Evolutionary conservation across 352 stramenopile species (phyloP), one percentile per base, ranked within the genome.

Genomic region (Phytophthora citricola): DNA sequence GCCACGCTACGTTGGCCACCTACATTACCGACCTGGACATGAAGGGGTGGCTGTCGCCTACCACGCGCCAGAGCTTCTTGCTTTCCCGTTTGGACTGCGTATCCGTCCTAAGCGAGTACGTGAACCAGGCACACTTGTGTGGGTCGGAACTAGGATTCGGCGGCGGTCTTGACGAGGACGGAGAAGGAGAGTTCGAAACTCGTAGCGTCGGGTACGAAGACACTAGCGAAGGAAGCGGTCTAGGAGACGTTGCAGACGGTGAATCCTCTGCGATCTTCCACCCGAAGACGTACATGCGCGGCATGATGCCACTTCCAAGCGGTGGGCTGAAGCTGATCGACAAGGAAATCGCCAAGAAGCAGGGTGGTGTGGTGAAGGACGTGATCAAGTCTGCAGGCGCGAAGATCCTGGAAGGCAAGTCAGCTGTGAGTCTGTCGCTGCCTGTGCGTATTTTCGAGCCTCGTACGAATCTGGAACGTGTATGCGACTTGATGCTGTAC

Each of bases 371-470:
- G 60, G 69, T 95, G 15, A 93, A 93, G 72, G 87, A 95, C 45
- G 85, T 95, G 43, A 92, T 95, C 58, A 93, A 93, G 63, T 87
- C 79, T 27, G 76, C 78, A 11, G 81, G 81, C 55, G 77, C 81
- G 4, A 89, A 90, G 65, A 85, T 90, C 40, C 59, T 90, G 22
- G 79, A 89, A 40, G 81, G 81, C 60, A 90, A 90, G 60, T 87
- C 79, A 17, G 79, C 79, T 15, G 87, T 95, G 20, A 93, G 87
- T 79, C 76, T 95, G 22, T 95, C 87, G 57, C 73, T 95, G 14
- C 87, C 87, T 20, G 87, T 95, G 52, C 85, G 87, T 34, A 95
- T 95, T 58, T 95, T 95, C 57, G 87, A 95, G 49, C 85, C 87
- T 20, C 87, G 85, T 20, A 92, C 85, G 4, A 95, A 92, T 62